These are phyloP conservation scores for Mortierella alpina DNA, from an alignment of 192 early-diverging fungal genomes.

Conservation along the genomic window DNA sequence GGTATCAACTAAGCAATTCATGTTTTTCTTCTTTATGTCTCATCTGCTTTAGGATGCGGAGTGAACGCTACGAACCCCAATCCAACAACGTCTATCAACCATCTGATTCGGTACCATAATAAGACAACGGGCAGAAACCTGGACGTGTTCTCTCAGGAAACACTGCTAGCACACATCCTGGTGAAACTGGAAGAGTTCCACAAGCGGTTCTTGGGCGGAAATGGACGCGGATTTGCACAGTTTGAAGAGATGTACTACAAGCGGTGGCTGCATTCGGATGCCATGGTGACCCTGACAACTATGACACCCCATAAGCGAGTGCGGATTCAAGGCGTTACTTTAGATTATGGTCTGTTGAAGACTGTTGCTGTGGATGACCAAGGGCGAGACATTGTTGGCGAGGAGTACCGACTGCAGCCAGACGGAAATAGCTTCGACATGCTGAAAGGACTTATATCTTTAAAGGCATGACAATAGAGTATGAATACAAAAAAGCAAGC, in stretches of 20 bases:
- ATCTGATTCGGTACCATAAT: conserved; percentile 75
- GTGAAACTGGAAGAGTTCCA: conserved; percentile 84
- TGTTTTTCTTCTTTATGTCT: neutral
- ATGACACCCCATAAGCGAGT: conserved; percentile 55
- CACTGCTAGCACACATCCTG: conserved; percentile 71
- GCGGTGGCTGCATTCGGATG: conserved; percentile 86
- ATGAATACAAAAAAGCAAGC: conserved; percentile 2
- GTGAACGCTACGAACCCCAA: conserved; percentile 86
- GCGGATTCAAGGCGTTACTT: conserved; percentile 81
- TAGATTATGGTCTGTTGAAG: conserved; percentile 77
- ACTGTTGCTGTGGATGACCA: conserved; percentile 70
- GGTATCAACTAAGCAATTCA: neutral
- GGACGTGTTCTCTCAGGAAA: conserved; percentile 73
- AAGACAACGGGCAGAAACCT: conserved; percentile 56
- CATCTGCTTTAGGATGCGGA: conserved; percentile 72
- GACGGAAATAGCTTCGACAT: conserved; percentile 99
- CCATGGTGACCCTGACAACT: conserved; percentile 39
- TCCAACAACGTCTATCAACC: conserved; percentile 90
- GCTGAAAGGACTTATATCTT: conserved; percentile 88
- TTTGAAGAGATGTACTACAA: conserved; percentile 84
- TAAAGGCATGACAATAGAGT: conserved; percentile 59
- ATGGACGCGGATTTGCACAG: conserved; percentile 70
- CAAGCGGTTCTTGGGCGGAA: conserved; percentile 69
- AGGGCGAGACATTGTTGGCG: conserved; percentile 38
- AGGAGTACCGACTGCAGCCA: conserved; percentile 84